Conservation (phyloP, 2,329 filamentous ascomycete species). For the Microcyclosporella mali region DNA sequence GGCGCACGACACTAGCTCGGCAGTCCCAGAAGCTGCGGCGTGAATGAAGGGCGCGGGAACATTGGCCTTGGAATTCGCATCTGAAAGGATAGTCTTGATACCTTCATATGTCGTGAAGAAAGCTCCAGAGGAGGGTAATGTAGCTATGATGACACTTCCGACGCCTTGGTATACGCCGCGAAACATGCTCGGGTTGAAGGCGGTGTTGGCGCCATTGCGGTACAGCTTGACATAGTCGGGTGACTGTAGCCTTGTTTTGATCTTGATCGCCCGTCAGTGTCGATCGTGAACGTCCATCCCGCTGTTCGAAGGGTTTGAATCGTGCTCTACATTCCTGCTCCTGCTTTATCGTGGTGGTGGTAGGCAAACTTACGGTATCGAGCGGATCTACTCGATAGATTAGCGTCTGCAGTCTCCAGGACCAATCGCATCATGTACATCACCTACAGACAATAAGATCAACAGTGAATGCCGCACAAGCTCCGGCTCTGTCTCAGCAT, state of each 20-base stretch:
- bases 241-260: conserved; percentile 81
- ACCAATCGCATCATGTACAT: no score
- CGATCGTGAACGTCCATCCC: neutral
- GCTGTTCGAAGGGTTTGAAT: no score
- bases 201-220: conserved; percentile 50
- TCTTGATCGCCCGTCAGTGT: conserved; percentile 42
- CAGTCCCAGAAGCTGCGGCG: conserved; percentile 64
- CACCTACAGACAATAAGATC: conserved; percentile 63
- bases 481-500: conserved; percentile 4
- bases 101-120: conserved; percentile 90
- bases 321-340: no score
- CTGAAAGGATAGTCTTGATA: conserved; percentile 57
- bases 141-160: conserved; percentile 76
- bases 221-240: conserved; percentile 66
- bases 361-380: no score
- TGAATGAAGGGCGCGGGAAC: conserved; percentile 66
- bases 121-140: conserved; percentile 78
- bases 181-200: conserved; percentile 53
- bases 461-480: conserved; percentile 47
- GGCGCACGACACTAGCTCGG: conserved; percentile 77
- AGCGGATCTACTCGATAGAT: no score
- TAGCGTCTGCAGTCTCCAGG: no score
- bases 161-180: conserved; percentile 81
- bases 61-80: conserved; percentile 39
- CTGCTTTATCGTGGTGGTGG: no score